Evolutionary conservation across 768 basidiomycete species (phyloP), one percentile per base, ranked within the genome.

Genomic region (Serendipita vermifera): DNA sequence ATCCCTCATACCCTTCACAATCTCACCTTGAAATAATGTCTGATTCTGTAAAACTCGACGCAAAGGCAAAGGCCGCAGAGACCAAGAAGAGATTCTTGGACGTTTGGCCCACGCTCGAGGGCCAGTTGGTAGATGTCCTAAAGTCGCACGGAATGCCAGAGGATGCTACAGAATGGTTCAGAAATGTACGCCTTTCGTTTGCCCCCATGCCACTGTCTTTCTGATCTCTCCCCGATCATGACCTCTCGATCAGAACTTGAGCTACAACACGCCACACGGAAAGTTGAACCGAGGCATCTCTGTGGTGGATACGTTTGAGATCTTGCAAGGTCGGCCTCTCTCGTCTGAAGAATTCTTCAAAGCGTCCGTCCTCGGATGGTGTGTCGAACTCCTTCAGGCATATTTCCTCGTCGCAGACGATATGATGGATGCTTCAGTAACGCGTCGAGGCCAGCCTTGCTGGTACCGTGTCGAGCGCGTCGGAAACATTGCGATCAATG

Each of bases 281-380:
- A 98, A 98, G 70, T 82, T 97, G 55, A 98, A 96, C 70, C 82
- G 94, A 33, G 92, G 94, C n/a, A 75, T 97, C 72, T 91, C 90
- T 9, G 92, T 96, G 63, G 85, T 92, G 41, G 94, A 97, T 69
- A 87, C 89, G 2, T 86, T 83, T 54, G 83, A 89, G 70, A 92
- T 97, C 66, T 70, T 98, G 59, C 81, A 83, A 58, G 88, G 85
- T 1, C 72, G 79, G 2, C 43, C 71, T 15, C 70, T 94, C 59
- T 74, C 74, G 0, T 88, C 91, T 0, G 81, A 87, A 3, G 92
- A 97, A 71, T 97, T 94, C 72, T 74, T 84, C 70, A 81, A 86
- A 62, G 79, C 89, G 5, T 93, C 89, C 3, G 71, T 94, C 29
- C 75, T 98, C 27, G 94, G 93, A 3, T 98, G 94, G 94, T 84